These are phyloP conservation scores for Gremmenia infestans DNA, from an alignment of 2,329 filamentous ascomycete species.

Conservation along the genomic window DNA sequence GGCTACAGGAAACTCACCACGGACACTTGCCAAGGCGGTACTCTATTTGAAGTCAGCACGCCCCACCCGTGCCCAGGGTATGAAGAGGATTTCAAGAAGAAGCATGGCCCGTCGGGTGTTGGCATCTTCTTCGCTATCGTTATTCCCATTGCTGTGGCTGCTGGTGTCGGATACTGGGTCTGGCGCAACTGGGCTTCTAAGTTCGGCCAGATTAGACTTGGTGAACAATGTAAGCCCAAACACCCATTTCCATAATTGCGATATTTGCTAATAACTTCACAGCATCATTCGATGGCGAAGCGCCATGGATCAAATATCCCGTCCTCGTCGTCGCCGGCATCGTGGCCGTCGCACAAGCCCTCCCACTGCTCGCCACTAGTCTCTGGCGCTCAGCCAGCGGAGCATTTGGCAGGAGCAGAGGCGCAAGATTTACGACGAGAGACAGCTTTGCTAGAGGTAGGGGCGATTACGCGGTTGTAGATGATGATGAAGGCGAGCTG, in stretches of 20 bases:
- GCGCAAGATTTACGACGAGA: constrained; percentile 70
- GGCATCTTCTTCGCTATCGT: constrained; percentile 83
- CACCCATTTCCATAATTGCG: not conserved
- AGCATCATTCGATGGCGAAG: constrained; percentile 59
- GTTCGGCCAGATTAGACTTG: constrained; percentile 87
- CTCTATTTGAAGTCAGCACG: constrained; percentile 61
- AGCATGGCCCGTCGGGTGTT: constrained; percentile 64
- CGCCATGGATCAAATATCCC: constrained; percentile 76
- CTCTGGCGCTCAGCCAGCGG: constrained; percentile 63
- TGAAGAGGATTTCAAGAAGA: constrained; percentile 75
- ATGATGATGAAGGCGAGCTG: constrained; percentile 91
- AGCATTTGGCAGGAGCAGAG: constrained; percentile 44
- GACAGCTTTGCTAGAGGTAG: constrained; percentile 83
- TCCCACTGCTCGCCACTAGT: constrained; percentile 68
- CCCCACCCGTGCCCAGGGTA: constrained; percentile 68
- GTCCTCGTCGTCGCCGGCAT: constrained; percentile 66
- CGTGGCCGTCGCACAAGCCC: constrained; percentile 52
- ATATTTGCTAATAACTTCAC: constrained; percentile 15
- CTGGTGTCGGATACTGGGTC: constrained; percentile 74
- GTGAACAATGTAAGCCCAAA: constrained; percentile 51
- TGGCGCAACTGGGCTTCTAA: constrained; percentile 82
- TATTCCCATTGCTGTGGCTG: constrained; percentile 67
- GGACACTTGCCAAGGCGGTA: constrained; percentile 76
- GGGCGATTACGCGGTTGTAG: constrained; percentile 83
- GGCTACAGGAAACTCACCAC: constrained; percentile 88